Percentiles rank a stretch among this genome's conserved stretches.
These are phyloP conservation scores for Claviceps sp. DNA, from an alignment of 2,329 filamentous ascomycete species.

Conservation along the genomic window DNA sequence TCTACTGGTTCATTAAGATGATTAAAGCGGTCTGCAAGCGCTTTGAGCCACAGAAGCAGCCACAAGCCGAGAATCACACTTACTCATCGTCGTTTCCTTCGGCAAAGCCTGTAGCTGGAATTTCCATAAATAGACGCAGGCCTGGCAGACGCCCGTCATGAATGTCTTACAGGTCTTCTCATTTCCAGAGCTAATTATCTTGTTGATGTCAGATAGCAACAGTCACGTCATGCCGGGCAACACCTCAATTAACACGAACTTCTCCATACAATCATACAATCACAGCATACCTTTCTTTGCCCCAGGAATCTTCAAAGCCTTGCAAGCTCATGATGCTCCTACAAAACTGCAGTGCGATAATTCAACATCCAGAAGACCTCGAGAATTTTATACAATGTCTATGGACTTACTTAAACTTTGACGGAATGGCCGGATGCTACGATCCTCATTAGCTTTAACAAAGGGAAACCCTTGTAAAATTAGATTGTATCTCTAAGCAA, in stretches of 20 bases:
- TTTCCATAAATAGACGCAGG: slow-evolving; percentile 17
- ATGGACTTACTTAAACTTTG: neutral
- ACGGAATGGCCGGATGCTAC: neutral
- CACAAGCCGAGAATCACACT: slow-evolving; percentile 16
- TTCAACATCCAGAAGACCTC: neutral
- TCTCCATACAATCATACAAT: neutral
- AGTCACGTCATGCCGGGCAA: neutral
- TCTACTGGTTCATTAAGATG: slow-evolving; percentile 84
- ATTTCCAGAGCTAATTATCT: neutral
- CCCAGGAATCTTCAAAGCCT: neutral
- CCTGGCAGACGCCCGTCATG: slow-evolving; percentile 6
- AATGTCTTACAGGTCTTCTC: neutral
- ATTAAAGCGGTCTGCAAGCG: slow-evolving; percentile 64
- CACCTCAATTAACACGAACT: neutral
- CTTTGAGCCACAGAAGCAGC: slow-evolving; percentile 41
- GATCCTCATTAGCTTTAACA: neutral
- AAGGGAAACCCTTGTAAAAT: neutral
- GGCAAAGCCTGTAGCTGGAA: slow-evolving; percentile 9
- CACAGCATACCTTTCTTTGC: neutral
- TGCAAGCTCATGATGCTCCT: neutral
- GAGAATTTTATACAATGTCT: neutral
- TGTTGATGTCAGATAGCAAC: neutral
- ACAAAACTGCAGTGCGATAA: neutral
- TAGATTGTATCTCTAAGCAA: neutral
- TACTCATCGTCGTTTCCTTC: slow-evolving; percentile 19